Conservation (phyloP, 495 filamentous ascomycete genomes). For the Parathielavia hyrcaniae region DNA sequence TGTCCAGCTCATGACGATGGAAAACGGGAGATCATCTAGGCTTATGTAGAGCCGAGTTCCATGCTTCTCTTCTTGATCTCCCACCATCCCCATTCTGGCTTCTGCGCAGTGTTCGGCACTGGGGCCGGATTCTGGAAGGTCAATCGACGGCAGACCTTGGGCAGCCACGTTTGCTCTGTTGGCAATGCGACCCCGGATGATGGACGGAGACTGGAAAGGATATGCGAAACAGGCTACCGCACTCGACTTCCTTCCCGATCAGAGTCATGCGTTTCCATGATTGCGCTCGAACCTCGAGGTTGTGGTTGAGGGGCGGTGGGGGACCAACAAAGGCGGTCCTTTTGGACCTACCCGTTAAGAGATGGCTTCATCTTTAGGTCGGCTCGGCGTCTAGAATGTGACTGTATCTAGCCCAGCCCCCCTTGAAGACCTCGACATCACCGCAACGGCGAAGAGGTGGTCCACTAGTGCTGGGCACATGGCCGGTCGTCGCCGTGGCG, state of each 20-base stretch:
- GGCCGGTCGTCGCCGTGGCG: not conserved
- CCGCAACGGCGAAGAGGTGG: not conserved
- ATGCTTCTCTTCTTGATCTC: not conserved
- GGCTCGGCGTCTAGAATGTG: not conserved
- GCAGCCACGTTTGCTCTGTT: not conserved
- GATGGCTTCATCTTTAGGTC: not conserved
- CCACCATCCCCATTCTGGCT: not conserved
- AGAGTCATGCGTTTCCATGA: slow-evolving; percentile 1
- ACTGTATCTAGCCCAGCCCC: not conserved
- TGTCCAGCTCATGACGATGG: not conserved
- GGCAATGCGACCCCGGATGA: slow-evolving; percentile 12
- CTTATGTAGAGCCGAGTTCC: not conserved
- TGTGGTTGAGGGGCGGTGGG: slow-evolving; percentile 5
- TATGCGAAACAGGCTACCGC: not conserved
- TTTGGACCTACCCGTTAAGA: slow-evolving; percentile 1
- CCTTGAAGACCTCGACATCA: not conserved
- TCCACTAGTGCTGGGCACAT: not conserved
- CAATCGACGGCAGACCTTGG: not conserved
- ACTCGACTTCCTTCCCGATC: slow-evolving; percentile 27
- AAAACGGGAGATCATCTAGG: not conserved
- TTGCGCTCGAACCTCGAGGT: not conserved
- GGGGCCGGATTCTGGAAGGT: slow-evolving; percentile 21
- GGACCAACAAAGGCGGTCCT: not conserved
- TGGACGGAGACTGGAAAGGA: too few species aligned
- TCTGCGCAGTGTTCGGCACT: not conserved